Conservation (phyloP, 768 basidiomycete species). For the Boletus pseudopeckii region DNA sequence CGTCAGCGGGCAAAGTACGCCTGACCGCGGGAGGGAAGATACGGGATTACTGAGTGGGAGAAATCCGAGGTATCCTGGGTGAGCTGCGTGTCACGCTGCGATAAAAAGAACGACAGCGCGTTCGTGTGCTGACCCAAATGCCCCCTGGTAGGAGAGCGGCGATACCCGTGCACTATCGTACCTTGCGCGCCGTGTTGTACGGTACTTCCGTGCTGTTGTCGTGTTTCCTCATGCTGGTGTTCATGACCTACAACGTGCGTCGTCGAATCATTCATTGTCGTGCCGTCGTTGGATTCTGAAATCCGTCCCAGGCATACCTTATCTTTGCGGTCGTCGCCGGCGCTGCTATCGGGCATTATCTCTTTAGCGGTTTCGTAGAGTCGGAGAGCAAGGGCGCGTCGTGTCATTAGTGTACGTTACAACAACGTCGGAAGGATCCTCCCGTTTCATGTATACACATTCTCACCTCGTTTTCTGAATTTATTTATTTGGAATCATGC, state of each 20-base stretch:
- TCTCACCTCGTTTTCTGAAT: neutral
- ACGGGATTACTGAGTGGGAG: slow-evolving; percentile 50
- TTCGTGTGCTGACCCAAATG: neutral
- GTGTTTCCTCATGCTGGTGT: slow-evolving; percentile 92
- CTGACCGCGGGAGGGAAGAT: slow-evolving; percentile 50
- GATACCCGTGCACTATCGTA: slow-evolving; percentile 35
- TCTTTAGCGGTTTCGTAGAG: slow-evolving; percentile 68
- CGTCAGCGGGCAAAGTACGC: slow-evolving; percentile 39
- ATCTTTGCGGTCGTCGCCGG: slow-evolving; percentile 79
- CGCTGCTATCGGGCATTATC: slow-evolving; percentile 77
- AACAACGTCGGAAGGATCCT: neutral
- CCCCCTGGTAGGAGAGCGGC: neutral
- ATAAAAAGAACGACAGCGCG: neutral
- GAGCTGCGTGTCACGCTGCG: too few relatives aligned
- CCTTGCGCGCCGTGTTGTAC: slow-evolving; percentile 66
- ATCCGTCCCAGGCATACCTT: slow-evolving; percentile 65
- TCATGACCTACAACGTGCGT: slow-evolving; percentile 95
- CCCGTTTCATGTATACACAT: neutral
- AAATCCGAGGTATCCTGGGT: slow-evolving; percentile 44
- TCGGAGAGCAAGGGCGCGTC: slow-evolving; percentile 70
- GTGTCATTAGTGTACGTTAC: slow-evolving; percentile 56
- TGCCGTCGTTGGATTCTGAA: neutral
- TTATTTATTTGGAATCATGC: neutral
- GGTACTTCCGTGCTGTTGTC: slow-evolving; percentile 75
- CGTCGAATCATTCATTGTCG: neutral